These are phyloP conservation scores for Globisporangium uncinulatum DNA, from an alignment of 352 stramenopile species.

Conservation along the genomic window DNA sequence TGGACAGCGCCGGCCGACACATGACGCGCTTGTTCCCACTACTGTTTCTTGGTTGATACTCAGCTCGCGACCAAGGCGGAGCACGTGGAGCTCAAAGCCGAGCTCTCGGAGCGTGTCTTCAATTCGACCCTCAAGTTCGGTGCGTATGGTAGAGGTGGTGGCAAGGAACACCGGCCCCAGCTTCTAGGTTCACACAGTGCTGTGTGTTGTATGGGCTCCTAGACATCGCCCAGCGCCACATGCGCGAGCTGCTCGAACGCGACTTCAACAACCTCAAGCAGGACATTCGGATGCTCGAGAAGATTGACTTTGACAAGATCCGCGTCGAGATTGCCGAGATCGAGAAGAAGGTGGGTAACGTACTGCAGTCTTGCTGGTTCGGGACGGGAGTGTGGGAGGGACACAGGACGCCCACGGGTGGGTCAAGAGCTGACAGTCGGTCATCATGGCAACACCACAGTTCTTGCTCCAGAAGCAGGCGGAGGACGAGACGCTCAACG, in stretches of 20 bases:
- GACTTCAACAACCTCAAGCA: slow-evolving; percentile 90
- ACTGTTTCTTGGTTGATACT: too few species aligned
- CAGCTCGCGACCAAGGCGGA: slow-evolving; percentile 84
- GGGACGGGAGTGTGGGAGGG: too few species aligned
- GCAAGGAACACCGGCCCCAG: background rate
- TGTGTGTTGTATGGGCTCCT: background rate
- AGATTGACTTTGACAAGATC: slow-evolving; percentile 89
- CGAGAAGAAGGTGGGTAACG: slow-evolving; percentile 53
- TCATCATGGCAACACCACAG: slow-evolving; percentile 4
- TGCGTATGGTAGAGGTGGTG: slow-evolving; percentile 13
- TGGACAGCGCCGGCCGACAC: background rate
- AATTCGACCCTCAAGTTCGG: slow-evolving; percentile 89
- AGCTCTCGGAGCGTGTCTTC: slow-evolving; percentile 84
- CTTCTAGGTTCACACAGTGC: background rate
- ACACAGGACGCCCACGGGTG: too few species aligned
- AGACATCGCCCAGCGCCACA: slow-evolving; percentile 88
- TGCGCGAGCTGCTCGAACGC: slow-evolving; percentile 80
- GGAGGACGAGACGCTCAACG: slow-evolving; percentile 83
- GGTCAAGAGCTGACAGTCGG: too few species aligned
- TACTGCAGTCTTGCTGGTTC: too few species aligned
- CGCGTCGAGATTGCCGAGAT: slow-evolving; percentile 84
- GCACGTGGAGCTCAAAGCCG: slow-evolving; percentile 79
- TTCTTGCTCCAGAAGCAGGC: slow-evolving; percentile 87
- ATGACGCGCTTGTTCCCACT: too few species aligned
- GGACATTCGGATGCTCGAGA: slow-evolving; percentile 88